These are phyloP conservation scores for Clonostachys byssicola DNA, from an alignment of 2,329 filamentous ascomycete species.

Conservation along the genomic window DNA sequence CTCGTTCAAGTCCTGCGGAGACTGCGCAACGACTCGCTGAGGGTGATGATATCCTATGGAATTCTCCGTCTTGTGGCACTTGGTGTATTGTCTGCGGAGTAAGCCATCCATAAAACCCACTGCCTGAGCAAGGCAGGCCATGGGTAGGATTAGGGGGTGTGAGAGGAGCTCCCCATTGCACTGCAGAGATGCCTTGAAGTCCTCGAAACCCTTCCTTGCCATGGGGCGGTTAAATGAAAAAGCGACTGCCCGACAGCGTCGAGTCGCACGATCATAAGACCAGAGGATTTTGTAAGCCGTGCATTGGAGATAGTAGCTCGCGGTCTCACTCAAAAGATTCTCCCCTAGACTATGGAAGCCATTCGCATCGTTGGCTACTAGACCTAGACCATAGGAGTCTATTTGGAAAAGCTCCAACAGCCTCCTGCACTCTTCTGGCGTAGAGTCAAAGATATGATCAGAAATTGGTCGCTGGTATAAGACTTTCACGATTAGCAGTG, in stretches of 20 bases:
- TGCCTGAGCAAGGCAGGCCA: not conserved
- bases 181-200: not conserved
- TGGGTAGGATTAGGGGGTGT: not conserved
- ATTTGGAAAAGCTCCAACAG: not conserved
- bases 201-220: not conserved
- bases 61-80: not conserved
- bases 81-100: not conserved
- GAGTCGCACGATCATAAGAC: not conserved
- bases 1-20: not conserved
- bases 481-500: not conserved
- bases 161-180: not conserved
- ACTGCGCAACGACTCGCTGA: not conserved
- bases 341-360: not conserved
- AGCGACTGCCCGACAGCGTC: not conserved
- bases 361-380: not conserved
- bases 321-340: not conserved
- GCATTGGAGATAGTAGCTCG: not conserved
- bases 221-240: not conserved
- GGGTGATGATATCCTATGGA: too few relatives aligned
- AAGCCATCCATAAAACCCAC: not conserved
- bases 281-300: not conserved
- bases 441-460: not conserved
- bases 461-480: not conserved
- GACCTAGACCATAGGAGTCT: not conserved
- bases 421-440: not conserved